Evolutionary conservation across 345 rosid genomes (phyloP), one percentile per base, ranked within the genome.

Genomic region (Microcos paniculata): DNA sequence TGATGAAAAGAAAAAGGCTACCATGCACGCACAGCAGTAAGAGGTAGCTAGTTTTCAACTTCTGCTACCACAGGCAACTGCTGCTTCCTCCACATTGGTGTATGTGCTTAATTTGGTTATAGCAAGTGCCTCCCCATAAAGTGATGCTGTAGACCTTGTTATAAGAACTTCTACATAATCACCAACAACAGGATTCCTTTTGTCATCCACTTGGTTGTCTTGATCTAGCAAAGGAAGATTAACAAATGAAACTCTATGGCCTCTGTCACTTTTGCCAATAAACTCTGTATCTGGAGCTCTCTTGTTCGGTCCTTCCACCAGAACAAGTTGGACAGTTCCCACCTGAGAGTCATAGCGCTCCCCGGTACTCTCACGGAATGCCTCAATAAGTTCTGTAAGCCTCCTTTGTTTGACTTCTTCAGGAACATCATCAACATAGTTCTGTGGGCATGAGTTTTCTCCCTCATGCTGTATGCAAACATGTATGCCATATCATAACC

Each of bases 401-500:
- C 98, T 90, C 84, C 97, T 88, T 75, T 91, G 94, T 80, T 95
- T 93, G 66, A 95, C 89, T 70, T 88, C 90, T 68, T 91, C 97
- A 7, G 98, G 88, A 71, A 95, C 93, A 49, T 90, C 93, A 71
- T 93, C 97, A 2, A 62, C 78, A 75, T 89, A 95, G 52, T 88
- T 74, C 97, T 78, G 45, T 95, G 91, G 33, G 99, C 99, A 82
- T 93, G 97, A 0, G 98, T 91, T 75, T 91, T 95, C 80, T 93
- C 98, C 72, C 98, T 83, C 98, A 93, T 93, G 88, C 97, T 95
- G 80, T 93, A 95, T 53, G 99, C 98, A 88, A 95, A 93, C 96
- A 95, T 90, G 85, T 90, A 93, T n/a, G 98, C 96, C 98, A 93
- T 93, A 71, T 95, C 98, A 76, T 89, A 95, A 52, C 96, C 90